Percentiles rank a stretch among this genome's conserved stretches.
Evolutionary conservation across 345 rosid species (phyloP).

Genomic region (Citrus hindsii): DNA sequence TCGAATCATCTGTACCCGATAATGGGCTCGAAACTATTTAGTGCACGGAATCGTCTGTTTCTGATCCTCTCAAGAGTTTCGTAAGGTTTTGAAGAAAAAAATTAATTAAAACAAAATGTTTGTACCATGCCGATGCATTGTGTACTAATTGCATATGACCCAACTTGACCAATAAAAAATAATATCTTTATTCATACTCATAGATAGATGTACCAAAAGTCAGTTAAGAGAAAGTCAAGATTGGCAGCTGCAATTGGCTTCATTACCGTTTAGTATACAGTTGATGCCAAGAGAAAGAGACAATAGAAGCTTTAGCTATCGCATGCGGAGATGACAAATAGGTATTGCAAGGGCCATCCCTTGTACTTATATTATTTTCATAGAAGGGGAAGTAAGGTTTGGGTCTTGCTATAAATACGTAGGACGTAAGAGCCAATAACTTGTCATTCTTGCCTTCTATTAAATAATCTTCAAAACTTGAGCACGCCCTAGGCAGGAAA

Average conservation of each 20-base stretch:
- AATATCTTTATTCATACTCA: background rate
- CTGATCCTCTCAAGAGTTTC: no score
- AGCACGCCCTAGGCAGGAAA: background rate
- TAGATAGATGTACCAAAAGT: background rate
- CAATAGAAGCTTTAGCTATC: background rate
- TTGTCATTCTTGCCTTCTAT: background rate
- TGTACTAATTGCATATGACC: background rate
- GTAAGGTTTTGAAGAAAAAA: background rate
- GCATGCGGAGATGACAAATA: background rate
- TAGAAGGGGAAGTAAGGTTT: background rate
- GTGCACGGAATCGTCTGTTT: no score
- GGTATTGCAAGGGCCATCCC: background rate
- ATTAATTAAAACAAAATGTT: background rate
- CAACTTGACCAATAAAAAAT: background rate
- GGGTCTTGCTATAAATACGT: slow-evolving; percentile 1
- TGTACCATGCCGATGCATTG: background rate
- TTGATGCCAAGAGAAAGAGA: background rate
- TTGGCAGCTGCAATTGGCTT: background rate
- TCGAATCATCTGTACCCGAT: no score
- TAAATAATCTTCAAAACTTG: background rate
- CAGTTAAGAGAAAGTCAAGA: background rate
- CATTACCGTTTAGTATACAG: no score
- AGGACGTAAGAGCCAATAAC: background rate
- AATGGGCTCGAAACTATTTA: no score
- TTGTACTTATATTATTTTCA: background rate